Evolutionary conservation across 2,329 filamentous ascomycete species (phyloP), one percentile per base, ranked within the genome.

Genomic region (Penicillium sp.): DNA sequence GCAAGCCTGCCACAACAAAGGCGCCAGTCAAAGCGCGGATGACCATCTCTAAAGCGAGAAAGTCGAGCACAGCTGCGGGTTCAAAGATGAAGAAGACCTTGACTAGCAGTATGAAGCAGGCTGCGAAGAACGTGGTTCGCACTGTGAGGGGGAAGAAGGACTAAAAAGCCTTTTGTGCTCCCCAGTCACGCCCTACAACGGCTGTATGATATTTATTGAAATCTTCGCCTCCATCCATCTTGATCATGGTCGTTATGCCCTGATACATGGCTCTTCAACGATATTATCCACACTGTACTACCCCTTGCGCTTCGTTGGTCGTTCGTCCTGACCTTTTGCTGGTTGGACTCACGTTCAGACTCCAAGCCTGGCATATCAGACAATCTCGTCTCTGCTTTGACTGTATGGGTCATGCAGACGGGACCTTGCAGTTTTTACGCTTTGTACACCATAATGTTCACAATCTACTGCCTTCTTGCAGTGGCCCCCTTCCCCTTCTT

Each of bases 91-190:
- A 47, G 36, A 58, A 55, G n/a, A 47, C 58, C 14, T 49, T 67
- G 24, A 50, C 53, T 36, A 58, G 57, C 39, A 61, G 56, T 13
- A 50, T 69, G 36, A 66, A 63, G 24, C 60, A 35, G 16, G 63
- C 51, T 4, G 63, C 62, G 36, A 59, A 52, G 22, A 62, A 44
- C 10, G 59, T 68, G 24, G 56, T 64, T 11, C 65, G 60, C 11
- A 59, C 56, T 39, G 60, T 67, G n/a, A 65, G 57, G 49, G 62
- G 62, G 40, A 41, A 40, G 47, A 62, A 60, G 43, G 56, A 49
- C 36, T 62, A 39, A 54, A 43, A 54, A 39, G 33, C 19, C 24
- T 22, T 41, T 43, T 39, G 31, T 36, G 19, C 11, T 14, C 54
- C 9, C n/a, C 10, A 39, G 19, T 22, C 31, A 55, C 4, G 24